Evolutionary conservation across 257 asterid genomes (phyloP), one percentile per base, ranked within the genome.

Genomic region (Solanum chmielewskii): DNA sequence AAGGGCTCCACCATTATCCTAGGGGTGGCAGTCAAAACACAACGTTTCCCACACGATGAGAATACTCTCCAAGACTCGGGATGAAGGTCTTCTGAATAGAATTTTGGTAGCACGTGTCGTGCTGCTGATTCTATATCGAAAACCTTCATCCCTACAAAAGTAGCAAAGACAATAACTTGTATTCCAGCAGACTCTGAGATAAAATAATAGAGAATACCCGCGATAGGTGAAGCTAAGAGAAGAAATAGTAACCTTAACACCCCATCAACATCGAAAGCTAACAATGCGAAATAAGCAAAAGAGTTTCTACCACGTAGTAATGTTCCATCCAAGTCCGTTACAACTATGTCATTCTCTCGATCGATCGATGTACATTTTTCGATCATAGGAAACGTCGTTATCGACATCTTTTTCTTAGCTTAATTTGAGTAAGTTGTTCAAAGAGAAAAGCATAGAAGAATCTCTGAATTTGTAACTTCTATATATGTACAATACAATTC

Each of bases 221-320:
- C 86, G 0, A 91, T 0, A 0, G 92, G 93, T 16, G 89, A 42
- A 23, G 59, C 39, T 31, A 90, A 31, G 49, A 91, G 74, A 8
- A 91, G 77, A 45, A 91, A 74, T 23, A 90, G 78, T 21, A 90
- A 77, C 85, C 93, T 49, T 7, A 81, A 80, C 12, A 91, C 29
- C 8, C 93, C 91, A 21, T 86, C 91, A 7, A 89, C 91, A 20
- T 90, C 92, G 44, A 90, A 88, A 2, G 93, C 92, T 10, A 90
- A 31, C 20, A 91, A 62, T 4, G 90, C 92, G 1, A 90, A 90
- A 25, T 90, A 91, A 4, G 90, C 73, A 85, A 91, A 88, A 9
- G 89, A 68, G 49, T n/a, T 68, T 6, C 89, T 20, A 3, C 11
- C 69, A 25, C 89, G 29, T 12, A 90, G 59, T 45, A 91, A 37